Percentiles rank a stretch among this genome's conserved stretches.
Conservation (phyloP, 106 monocot genomes). For the Allium fistulosum region DNA sequence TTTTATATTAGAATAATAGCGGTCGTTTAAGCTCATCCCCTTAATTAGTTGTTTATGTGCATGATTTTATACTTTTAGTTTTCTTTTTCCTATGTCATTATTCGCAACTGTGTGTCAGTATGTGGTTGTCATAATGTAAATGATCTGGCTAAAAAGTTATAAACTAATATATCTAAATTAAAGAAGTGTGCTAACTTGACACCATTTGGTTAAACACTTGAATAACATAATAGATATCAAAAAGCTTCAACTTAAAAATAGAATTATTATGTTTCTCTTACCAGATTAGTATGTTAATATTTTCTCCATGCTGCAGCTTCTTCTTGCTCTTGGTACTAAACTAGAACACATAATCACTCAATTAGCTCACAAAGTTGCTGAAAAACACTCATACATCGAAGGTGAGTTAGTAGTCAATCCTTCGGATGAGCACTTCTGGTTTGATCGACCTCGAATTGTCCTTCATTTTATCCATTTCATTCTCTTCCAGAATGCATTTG, state of each 20-base stretch:
- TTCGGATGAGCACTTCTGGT: constrained; percentile 54
- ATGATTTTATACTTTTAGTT: too few relatives aligned
- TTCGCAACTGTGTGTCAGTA: too few relatives aligned
- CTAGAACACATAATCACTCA: constrained; percentile 40
- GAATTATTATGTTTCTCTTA: neutral
- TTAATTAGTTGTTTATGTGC: too few relatives aligned
- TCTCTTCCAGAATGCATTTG: constrained; percentile 61
- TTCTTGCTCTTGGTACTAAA: constrained; percentile 42
- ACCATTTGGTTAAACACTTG: too few relatives aligned
- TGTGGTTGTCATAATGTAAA: too few relatives aligned
- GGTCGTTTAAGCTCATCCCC: too few relatives aligned
- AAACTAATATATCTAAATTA: neutral
- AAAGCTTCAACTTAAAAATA: neutral
- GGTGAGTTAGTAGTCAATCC: constrained; percentile 40
- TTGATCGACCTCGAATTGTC: constrained; percentile 24
- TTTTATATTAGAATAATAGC: too few relatives aligned
- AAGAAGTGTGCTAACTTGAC: too few relatives aligned
- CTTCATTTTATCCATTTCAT: constrained; percentile 53
- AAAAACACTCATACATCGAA: constrained; percentile 48
- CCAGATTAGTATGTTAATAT: neutral
- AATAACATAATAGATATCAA: neutral
- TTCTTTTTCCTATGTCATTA: too few relatives aligned
- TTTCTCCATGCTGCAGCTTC: constrained; percentile 22
- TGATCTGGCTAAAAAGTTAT: neutral
- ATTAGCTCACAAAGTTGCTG: constrained; percentile 44